phyloP scores from a whole-genome alignment of 2,329 filamentous ascomycete genomes.

The Ceratocystis papillata region DNA sequence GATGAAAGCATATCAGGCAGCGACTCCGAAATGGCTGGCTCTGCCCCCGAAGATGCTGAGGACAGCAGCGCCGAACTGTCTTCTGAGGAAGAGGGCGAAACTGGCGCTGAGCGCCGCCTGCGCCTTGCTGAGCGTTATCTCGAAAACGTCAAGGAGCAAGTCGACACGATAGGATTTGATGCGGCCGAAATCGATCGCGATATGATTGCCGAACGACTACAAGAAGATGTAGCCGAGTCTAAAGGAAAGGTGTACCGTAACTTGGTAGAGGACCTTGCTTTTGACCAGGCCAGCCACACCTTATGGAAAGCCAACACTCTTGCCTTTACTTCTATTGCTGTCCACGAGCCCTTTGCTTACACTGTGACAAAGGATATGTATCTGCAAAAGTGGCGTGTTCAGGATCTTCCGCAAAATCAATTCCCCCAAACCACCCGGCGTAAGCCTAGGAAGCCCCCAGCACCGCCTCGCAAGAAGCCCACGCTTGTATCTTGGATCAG shows the following conservation, averaged over 20 bases:
- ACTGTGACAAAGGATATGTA: constrained; percentile 77
- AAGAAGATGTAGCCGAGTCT: constrained; percentile 83
- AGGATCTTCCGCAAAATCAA: constrained; percentile 51
- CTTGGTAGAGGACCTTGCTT: constrained; percentile 62
- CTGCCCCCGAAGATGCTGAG: constrained; percentile 37
- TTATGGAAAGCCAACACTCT: constrained; percentile 70
- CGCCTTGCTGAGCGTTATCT: constrained; percentile 86
- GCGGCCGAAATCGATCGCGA: constrained; percentile 89
- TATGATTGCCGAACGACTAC: constrained; percentile 76
- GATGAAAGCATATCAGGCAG: constrained; percentile 80
- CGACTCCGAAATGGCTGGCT: constrained; percentile 43
- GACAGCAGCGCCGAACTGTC: constrained; percentile 35
- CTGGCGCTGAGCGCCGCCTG: constrained; percentile 75
- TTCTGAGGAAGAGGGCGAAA: constrained; percentile 72
- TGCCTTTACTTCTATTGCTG: constrained; percentile 67
- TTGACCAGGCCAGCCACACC: constrained; percentile 54
- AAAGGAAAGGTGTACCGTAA: constrained; percentile 82
- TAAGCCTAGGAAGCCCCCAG: constrained; percentile 47
- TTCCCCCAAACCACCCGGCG: constrained; percentile 48
- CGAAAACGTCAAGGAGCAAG: constrained; percentile 74
- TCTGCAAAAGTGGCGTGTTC: constrained; percentile 82
- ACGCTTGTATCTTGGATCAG: constrained; percentile 52
- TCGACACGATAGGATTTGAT: constrained; percentile 71
- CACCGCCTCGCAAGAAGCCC: constrained; percentile 51
- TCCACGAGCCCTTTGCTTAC: constrained; percentile 71